Conservation (phyloP, 371 early-diverging fungal species). For the Mucor plumbeus region DNA sequence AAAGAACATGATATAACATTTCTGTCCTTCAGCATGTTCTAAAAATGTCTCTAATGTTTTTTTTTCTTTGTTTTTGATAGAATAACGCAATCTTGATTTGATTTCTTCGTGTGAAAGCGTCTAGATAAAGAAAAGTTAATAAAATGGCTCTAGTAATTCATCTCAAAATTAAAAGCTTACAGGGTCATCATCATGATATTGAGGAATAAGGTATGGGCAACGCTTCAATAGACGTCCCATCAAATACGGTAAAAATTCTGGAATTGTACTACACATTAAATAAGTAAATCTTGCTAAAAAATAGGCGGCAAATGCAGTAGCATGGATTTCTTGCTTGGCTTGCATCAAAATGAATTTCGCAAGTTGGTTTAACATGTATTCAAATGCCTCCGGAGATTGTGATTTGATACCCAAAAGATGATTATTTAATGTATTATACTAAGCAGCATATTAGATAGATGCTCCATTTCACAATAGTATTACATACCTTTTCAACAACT, state of each 20-base stretch:
- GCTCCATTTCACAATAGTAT: not conserved
- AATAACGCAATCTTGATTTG: conserved; percentile 42
- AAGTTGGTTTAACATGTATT: conserved; percentile 65
- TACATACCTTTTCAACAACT: conserved; percentile 33
- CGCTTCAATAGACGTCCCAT: conserved; percentile 77
- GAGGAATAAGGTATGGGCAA: conserved; percentile 80
- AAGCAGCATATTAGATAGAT: conserved; percentile 16
- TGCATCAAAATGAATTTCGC: conserved; percentile 74
- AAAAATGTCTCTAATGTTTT: conserved; percentile 48
- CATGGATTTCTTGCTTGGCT: conserved; percentile 77
- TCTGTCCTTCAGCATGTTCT: conserved; percentile 73
- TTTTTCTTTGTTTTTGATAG: conserved; percentile 58
- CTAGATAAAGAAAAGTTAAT: conserved; percentile 8
- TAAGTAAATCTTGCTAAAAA: conserved; percentile 75
- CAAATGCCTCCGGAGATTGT: conserved; percentile 52
- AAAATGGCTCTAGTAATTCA: no score
- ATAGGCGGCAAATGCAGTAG: conserved; percentile 66
- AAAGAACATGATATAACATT: conserved; percentile 75
- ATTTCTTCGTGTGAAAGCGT: conserved; percentile 44
- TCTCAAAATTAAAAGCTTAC: conserved; percentile 44
- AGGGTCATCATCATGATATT: conserved; percentile 58
- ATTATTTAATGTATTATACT: conserved; percentile 55
- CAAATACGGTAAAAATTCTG: conserved; percentile 69
- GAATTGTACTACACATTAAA: conserved; percentile 61
- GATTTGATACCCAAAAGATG: conserved; percentile 47